A percentile compares a stretch with the other conserved stretches of the same genome.
Conservation (phyloP, 371 early-diverging fungal genomes). For the Aphelidium insulamus region DNA sequence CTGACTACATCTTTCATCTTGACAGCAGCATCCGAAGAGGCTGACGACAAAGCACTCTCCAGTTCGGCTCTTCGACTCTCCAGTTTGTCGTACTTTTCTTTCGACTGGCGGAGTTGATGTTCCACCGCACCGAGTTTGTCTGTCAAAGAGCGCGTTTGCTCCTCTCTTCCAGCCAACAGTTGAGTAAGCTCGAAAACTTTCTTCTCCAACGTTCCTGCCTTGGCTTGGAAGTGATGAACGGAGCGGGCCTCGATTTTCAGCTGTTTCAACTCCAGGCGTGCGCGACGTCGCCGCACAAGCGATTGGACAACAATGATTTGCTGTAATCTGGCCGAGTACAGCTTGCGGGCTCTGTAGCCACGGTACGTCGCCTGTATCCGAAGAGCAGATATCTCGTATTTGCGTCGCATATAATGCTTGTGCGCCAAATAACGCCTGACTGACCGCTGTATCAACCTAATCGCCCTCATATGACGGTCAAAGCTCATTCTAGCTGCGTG, state of each 20-base stretch:
- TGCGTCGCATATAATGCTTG: conserved; percentile 18
- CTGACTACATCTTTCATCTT: no score
- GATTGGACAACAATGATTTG: conserved; percentile 52
- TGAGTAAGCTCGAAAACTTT: conserved; percentile 90
- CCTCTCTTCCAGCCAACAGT: conserved; percentile 36
- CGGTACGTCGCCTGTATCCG: conserved; percentile 27
- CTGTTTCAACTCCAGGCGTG: conserved; percentile 27
- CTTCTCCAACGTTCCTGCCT: conserved; percentile 74
- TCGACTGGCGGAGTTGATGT: conserved; percentile 33
- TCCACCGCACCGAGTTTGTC: conserved; percentile 32
- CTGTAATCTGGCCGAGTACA: conserved; percentile 18
- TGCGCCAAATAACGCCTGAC: conserved; percentile 19
- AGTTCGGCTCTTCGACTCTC: no score
- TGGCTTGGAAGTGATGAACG: conserved; percentile 71
- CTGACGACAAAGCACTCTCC: no score
- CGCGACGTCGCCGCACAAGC: conserved; percentile 43
- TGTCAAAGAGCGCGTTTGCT: conserved; percentile 36
- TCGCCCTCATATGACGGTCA: conserved; percentile 10
- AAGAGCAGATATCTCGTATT: conserved; percentile 41
- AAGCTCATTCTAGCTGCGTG: conserved; percentile 32
- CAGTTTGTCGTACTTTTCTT: conserved; percentile 37
- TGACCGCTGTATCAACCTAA: conserved; percentile 12
- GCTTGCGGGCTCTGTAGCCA: conserved; percentile 24
- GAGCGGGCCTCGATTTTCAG: conserved; percentile 64
- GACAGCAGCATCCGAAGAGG: no score